Evolutionary conservation across 352 stramenopile species (phyloP).

Genomic region (Phytophthora europaea): DNA sequence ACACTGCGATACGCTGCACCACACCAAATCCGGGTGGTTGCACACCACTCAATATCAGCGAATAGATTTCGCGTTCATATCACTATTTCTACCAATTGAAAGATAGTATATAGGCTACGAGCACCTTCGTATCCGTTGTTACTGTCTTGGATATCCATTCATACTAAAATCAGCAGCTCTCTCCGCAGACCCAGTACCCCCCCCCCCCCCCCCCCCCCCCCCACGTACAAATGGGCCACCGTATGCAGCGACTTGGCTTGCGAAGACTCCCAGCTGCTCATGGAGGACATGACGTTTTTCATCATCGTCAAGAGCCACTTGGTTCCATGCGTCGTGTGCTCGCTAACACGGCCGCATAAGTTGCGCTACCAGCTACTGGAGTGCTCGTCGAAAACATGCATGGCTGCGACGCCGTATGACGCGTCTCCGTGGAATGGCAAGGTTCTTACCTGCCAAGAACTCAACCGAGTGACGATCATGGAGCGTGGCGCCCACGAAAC

Average conservation of each 20-base stretch:
- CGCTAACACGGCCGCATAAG: constrained; percentile 1
- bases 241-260: constrained; percentile 5
- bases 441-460: no score
- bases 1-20: no score
- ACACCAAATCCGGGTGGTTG: neutral
- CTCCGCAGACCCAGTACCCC: neutral
- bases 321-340: constrained; percentile 1
- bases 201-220: no score
- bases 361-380: constrained; percentile 11
- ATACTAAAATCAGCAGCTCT: neutral
- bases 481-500: no score
- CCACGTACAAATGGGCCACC: constrained; percentile 1
- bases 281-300: constrained; percentile 8
- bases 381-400: no score
- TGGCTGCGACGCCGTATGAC: no score
- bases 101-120: neutral
- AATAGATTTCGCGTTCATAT: neutral
- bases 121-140: neutral
- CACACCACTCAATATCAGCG: neutral
- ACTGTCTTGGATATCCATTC: neutral
- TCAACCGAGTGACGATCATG: no score
- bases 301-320: constrained; percentile 10
- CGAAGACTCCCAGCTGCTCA: constrained; percentile 8
- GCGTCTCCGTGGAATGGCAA: no score
- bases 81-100: neutral